phyloP scores from a whole-genome alignment of 1,139 yeast genomes.

The Pichia inconspicua region DNA sequence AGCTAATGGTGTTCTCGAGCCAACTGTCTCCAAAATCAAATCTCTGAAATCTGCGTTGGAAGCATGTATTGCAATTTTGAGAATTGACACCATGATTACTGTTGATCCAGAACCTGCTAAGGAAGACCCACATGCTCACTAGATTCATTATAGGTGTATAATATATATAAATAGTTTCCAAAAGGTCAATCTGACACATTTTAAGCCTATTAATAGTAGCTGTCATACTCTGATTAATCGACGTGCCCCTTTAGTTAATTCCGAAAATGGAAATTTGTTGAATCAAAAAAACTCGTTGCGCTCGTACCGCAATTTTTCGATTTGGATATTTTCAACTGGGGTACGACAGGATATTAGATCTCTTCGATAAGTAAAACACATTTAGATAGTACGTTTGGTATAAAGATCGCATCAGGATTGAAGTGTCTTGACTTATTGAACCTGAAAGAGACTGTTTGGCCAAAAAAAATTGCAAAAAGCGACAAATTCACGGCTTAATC shows the following conservation, averaged over 20 bases:
- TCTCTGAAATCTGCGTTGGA: slow-evolving; percentile 92
- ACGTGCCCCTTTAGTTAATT: background rate
- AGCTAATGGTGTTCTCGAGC: slow-evolving; percentile 84
- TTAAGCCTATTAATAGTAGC: too few species aligned
- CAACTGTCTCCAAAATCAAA: slow-evolving; percentile 86
- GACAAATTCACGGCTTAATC: background rate
- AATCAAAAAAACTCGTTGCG: background rate
- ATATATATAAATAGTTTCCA: background rate
- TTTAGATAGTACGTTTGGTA: background rate
- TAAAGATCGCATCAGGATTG: too few species aligned
- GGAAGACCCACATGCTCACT: slow-evolving; percentile 80
- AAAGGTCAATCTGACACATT: background rate
- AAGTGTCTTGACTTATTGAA: too few species aligned
- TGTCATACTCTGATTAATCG: too few species aligned
- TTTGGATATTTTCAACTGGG: background rate
- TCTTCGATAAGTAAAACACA: background rate
- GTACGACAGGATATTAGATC: slow-evolving; percentile 1
- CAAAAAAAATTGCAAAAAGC: background rate
- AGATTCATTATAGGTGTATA: background rate
- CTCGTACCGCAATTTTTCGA: background rate
- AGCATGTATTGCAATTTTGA: slow-evolving; percentile 93
- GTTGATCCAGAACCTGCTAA: slow-evolving; percentile 93
- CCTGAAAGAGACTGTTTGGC: background rate
- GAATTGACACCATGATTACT: slow-evolving; percentile 97
- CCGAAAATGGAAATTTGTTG: background rate